Evolutionary conservation across 148 eudicot species (phyloP).

Genomic region (Rhododendron vialii): DNA sequence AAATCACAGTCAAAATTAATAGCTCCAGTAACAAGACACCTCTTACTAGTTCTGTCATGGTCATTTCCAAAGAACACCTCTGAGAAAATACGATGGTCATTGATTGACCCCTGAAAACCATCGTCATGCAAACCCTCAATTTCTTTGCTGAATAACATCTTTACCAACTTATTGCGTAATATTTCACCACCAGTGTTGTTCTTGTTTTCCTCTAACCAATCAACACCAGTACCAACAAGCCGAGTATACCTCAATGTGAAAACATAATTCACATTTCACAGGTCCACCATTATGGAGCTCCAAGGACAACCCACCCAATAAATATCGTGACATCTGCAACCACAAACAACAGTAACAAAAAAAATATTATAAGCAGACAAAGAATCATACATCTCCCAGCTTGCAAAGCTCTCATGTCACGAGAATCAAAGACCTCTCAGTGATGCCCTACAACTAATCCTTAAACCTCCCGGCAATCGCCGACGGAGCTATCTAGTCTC

Average conservation of each 20-base stretch:
- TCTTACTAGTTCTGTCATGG: conserved; percentile 27
- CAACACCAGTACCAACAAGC: conserved; percentile 3
- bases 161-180: conserved; percentile 8
- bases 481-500: background rate
- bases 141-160: conserved; percentile 26
- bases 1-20: conserved; percentile 25
- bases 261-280: background rate
- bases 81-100: conserved; percentile 53
- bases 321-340: conserved; percentile 4
- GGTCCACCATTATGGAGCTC: background rate
- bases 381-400: background rate
- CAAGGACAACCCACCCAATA: background rate
- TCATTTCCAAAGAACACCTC: conserved; percentile 62
- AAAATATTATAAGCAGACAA: background rate
- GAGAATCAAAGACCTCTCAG: background rate
- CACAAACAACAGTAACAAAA: background rate
- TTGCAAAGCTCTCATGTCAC: background rate
- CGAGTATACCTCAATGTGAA: background rate
- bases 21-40: conserved; percentile 30
- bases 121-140: conserved; percentile 52
- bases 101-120: conserved; percentile 57
- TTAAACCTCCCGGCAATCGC: background rate
- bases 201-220: conserved; percentile 6
- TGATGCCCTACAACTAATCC: background rate
- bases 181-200: background rate